Conservation (phyloP, 768 basidiomycete species). For the Peribolospora baueri region DNA sequence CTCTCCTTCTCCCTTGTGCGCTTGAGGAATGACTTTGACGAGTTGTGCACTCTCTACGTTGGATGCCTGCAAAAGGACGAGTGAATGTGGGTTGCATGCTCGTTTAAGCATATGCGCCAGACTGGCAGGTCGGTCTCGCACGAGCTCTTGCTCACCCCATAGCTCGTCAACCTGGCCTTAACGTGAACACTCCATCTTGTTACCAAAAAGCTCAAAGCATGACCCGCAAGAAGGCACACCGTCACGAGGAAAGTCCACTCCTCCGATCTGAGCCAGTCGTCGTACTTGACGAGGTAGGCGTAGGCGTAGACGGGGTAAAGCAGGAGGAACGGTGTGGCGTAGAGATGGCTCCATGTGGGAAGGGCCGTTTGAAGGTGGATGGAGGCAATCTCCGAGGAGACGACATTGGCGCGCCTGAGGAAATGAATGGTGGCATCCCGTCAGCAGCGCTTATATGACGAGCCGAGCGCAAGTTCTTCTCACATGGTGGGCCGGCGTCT, state of each 20-base stretch:
- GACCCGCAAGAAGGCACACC: constrained; percentile 55
- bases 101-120: not conserved
- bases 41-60: constrained; percentile 50
- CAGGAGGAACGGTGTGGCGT: constrained; percentile 21
- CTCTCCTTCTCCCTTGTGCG: constrained; percentile 67
- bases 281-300: constrained; percentile 75
- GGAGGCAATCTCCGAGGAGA: constrained; percentile 19
- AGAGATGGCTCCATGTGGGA: constrained; percentile 17
- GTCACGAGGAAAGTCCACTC: constrained; percentile 96
- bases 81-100: not conserved
- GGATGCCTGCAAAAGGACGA: constrained; percentile 24
- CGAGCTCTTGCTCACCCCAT: constrained; percentile 28
- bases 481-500: not conserved
- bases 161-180: constrained; percentile 54
- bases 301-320: constrained; percentile 30
- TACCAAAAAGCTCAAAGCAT: constrained; percentile 73
- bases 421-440: not conserved
- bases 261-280: constrained; percentile 61
- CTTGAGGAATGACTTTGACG: constrained; percentile 53
- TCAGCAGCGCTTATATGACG: not conserved
- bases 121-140: not conserved
- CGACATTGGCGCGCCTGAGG: too few relatives aligned
- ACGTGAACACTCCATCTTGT: constrained; percentile 72
- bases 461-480: not conserved
- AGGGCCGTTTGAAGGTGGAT: constrained; percentile 22